Base-by-base conservation (phyloP, 768 basidiomycete species). In the Baorangia bicolor region DNA sequence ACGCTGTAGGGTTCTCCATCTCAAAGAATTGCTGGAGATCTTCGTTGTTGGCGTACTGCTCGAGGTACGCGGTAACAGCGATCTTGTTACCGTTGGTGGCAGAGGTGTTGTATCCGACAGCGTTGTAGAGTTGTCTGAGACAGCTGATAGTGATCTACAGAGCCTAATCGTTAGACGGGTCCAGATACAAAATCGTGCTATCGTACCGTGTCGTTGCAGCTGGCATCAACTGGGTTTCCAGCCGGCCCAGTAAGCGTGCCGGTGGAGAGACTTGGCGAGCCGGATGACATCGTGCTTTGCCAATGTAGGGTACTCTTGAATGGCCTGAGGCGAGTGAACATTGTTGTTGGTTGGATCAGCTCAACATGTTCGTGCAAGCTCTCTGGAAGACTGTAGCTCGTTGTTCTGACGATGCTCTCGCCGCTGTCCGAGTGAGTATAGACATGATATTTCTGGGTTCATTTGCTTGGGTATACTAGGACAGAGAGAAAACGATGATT, bases 331-430 rank as follows among this genome's bases (percentile, higher is more conserved):
- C 78, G 78, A 40, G 77, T 73, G 62, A 90, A 90, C 67, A 82
- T 78, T 2, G 87, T 90, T 3, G 88, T 90, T 0, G 88, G 88
- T 57, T 89, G 86, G 28, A 90, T 74, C 30, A 89, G 69, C 35
- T 88, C 86, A 53, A 90, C 67, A 63, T 89, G 86, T 4, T 74
- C 71, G 60, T 84, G 78, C 43, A 90, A 69, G 53, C 78, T 57
- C 43, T 75, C 75, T 0, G 88, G 88, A 18, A 91, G 78, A 61
- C 82, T 85, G 73, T 88, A 90, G 55, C 74, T 75, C 4, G 82
- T 84, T n/a, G 89, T 86, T 51, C 89, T 81, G 56, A 88, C 73
- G 34, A 88, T 67, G 14, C 75, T 67, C 30, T 84, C 81, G 4
- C 81, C 85, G 48, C 74, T 78, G 21, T 73, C 70, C 11, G 69